Conservation (phyloP, 1,284 basidiomycete genomes). For the Polyporus tsugae region DNA sequence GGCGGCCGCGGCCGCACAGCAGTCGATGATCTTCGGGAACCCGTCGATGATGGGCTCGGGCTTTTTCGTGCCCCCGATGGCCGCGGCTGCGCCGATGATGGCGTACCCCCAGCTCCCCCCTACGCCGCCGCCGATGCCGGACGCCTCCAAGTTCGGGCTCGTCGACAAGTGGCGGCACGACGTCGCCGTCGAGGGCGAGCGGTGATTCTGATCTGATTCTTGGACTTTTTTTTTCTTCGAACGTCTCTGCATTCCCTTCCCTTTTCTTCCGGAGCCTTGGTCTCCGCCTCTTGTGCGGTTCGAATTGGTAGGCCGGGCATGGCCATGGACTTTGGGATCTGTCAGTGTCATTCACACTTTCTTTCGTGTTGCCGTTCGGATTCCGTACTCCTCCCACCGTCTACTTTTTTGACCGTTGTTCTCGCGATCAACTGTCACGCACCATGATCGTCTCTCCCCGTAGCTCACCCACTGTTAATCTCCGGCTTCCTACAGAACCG, state of each 20-base stretch:
- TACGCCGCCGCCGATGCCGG: conserved; percentile 69
- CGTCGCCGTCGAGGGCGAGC: conserved; percentile 72
- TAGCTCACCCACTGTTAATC: conserved; percentile 20
- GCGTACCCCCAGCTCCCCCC: conserved; percentile 51
- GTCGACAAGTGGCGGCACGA: conserved; percentile 84
- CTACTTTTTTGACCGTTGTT: neutral
- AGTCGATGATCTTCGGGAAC: conserved; percentile 73
- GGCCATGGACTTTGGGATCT: conserved; percentile 14
- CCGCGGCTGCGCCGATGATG: conserved; percentile 60
- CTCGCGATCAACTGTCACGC: conserved; percentile 5
- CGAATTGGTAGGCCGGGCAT: conserved; percentile 15
- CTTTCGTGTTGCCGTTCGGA: conserved; percentile 14
- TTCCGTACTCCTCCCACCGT: neutral
- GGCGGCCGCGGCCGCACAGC: conserved; percentile 46
- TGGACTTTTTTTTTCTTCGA: neutral
- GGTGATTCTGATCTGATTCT: conserved; percentile 18
- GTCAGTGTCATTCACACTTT: neutral
- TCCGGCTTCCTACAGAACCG: neutral
- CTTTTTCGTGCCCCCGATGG: conserved; percentile 63
- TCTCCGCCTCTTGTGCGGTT: neutral
- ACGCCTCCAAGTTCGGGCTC: conserved; percentile 68
- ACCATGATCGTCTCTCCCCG: conserved; percentile 7
- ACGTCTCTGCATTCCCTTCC: neutral
- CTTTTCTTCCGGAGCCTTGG: neutral
- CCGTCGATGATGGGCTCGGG: conserved; percentile 72